Conservation (phyloP, 805 yeast species). For the Candida silvatica region DNA sequence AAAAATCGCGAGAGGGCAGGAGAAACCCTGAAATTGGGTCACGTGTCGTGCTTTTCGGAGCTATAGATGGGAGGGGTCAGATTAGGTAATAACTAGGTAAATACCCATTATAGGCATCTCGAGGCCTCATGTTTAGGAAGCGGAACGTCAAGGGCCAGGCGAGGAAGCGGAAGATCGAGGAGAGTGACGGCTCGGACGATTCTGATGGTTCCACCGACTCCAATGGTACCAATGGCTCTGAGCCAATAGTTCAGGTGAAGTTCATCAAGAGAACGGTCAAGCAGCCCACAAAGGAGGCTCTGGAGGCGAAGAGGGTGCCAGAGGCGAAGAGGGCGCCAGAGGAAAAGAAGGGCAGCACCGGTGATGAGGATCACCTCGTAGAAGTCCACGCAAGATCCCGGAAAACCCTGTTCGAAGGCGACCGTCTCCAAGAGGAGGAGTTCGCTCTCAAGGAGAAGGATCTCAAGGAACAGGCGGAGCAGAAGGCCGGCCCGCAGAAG, state of each 20-base stretch:
- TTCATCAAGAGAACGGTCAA: neutral
- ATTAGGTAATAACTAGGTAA: no score
- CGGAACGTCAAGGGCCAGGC: conserved; percentile 17
- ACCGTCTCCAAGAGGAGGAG: conserved; percentile 2
- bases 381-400: conserved; percentile 2
- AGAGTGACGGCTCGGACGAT: conserved; percentile 3
- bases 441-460: neutral
- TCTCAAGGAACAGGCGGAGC: neutral
- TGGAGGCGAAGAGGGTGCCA: neutral
- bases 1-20: no score
- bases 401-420: conserved; percentile 1
- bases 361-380: no score
- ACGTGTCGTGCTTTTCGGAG: no score
- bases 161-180: conserved; percentile 4
- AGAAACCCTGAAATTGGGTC: no score
- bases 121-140: conserved; percentile 33
- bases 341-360: neutral
- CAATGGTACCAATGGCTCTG: neutral
- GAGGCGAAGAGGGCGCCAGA: neutral
- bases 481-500: no score
- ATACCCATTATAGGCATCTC: no score
- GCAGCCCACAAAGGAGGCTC: neutral
- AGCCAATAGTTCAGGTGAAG: neutral
- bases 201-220: neutral
- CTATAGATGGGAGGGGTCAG: no score